Evolutionary conservation across 208 protist genomes (phyloP), one percentile per base, ranked within the genome.

Genomic region (Zelonia costaricensis): DNA sequence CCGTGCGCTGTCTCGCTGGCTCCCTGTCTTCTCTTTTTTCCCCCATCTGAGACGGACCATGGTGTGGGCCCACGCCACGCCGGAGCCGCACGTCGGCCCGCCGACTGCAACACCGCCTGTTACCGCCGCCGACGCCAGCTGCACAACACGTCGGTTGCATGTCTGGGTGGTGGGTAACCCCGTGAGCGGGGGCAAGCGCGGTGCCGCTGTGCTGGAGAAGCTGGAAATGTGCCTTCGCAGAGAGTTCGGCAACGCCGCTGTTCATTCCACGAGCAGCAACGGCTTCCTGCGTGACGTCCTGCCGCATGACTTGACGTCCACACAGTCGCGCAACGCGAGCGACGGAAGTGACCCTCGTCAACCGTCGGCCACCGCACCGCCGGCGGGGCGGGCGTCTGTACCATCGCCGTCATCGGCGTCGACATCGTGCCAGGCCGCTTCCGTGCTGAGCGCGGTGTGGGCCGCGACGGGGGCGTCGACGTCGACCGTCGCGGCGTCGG

Each of bases 161-260:
- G 58, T 86, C 10, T 91, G 81, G 78, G 31, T 90, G 9, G 74
- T 93, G 38, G 79, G 63, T 31, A 89, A 93, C 53, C 78, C 81
- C 6, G 72, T 49, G 30, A 91, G 86, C 30, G 86, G 81, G 3
- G 82, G 82, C 1, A 46, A 51, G 43, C 55, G 52, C 2, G 59
- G 59, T 15, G 72, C 52, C 1, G 39, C 35, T 3, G 44, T 78
- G 64, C 47, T 69, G 15, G 38, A 63, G 12, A 31, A 27, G 9
- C 8, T 66, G 3, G 40, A 38, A 16, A 46, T 23, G n/a, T 52
- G 62, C 42, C 68, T 69, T 42, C 42, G 31, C 25, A 9, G 54
- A 20, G 44, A 54, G 20, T 67, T 42, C 15, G 58, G 57, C 0
- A 36, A 5, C 3, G 56, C 42, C 9, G 49, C 46, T 7, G 62